These are phyloP conservation scores for Magnusiomyces fungicola DNA, from an alignment of 1,139 yeast genomes.

Conservation along the genomic window DNA sequence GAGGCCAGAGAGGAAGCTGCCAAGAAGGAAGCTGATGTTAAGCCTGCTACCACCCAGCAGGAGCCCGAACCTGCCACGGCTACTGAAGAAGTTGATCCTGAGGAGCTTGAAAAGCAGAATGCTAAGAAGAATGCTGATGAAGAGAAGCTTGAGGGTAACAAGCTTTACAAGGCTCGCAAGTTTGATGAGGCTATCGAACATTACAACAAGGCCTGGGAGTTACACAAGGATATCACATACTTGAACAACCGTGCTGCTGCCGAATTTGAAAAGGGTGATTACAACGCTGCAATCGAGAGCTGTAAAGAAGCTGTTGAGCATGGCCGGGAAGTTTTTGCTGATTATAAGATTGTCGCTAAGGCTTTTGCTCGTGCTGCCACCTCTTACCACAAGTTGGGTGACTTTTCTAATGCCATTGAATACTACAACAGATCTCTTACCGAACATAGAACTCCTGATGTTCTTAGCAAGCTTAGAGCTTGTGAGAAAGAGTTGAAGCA, in stretches of 20 bases:
- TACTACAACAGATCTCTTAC: slow-evolving; percentile 86
- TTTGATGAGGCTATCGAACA: slow-evolving; percentile 89
- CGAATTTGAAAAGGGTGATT: slow-evolving; percentile 91
- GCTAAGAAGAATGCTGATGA: slow-evolving; percentile 83
- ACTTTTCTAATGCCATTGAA: slow-evolving; percentile 66
- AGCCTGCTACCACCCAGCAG: slow-evolving; percentile 6
- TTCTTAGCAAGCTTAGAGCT: slow-evolving; percentile 75
- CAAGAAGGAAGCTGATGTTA: slow-evolving; percentile 28
- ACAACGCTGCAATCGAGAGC: slow-evolving; percentile 72
- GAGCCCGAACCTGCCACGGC: slow-evolving; percentile 35
- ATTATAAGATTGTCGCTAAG: slow-evolving; percentile 86
- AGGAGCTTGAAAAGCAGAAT: slow-evolving; percentile 33
- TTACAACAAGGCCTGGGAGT: slow-evolving; percentile 82
- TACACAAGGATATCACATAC: slow-evolving; percentile 79
- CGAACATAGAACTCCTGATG: slow-evolving; percentile 96
- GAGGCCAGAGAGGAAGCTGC: slow-evolving; percentile 13
- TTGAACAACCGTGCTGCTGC: slow-evolving; percentile 97
- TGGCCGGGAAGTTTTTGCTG: slow-evolving; percentile 86
- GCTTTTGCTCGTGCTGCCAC: slow-evolving; percentile 90
- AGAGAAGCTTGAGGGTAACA: slow-evolving; percentile 80
- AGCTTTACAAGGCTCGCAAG: slow-evolving; percentile 74
- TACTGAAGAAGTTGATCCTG: slow-evolving; percentile 27
- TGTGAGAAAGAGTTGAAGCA: slow-evolving; percentile 81
- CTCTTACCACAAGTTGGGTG: slow-evolving; percentile 66
- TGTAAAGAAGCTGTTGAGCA: slow-evolving; percentile 78